Evolutionary conservation across 805 yeast species (phyloP).

Genomic region (Yarrowia phangngaensis): DNA sequence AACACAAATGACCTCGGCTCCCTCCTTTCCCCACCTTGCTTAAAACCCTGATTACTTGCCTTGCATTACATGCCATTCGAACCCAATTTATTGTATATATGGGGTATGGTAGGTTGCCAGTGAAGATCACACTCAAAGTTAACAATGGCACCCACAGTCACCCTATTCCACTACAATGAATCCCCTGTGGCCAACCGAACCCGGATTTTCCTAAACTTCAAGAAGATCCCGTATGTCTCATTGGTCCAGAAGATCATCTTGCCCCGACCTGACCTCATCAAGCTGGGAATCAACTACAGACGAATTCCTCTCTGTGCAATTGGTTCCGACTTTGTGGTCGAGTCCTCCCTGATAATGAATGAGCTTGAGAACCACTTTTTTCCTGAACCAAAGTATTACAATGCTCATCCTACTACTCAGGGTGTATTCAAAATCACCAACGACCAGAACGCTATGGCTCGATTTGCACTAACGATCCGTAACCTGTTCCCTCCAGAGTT

Average conservation of each 20-base stretch:
- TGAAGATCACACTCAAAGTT: too few species aligned
- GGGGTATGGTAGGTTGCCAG: too few species aligned
- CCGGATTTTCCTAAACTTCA: slow-evolving; percentile 19
- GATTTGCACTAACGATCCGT: slow-evolving; percentile 1
- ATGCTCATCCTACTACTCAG: slow-evolving; percentile 1
- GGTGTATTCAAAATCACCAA: slow-evolving; percentile 23
- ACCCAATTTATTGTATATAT: slow-evolving; percentile 7
- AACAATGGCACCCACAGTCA: slow-evolving; percentile 20
- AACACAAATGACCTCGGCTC: too few species aligned
- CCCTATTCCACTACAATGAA: slow-evolving; percentile 22
- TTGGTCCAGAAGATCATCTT: not conserved
- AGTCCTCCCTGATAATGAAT: slow-evolving; percentile 19
- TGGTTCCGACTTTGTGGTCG: slow-evolving; percentile 17
- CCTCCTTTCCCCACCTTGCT: too few species aligned
- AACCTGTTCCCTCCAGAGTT: slow-evolving; percentile 23
- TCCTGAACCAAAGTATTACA: slow-evolving; percentile 23
- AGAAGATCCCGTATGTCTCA: slow-evolving; percentile 17
- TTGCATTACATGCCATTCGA: too few species aligned
- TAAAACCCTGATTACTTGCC: too few species aligned
- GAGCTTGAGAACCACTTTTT: slow-evolving; percentile 23
- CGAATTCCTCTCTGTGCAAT: slow-evolving; percentile 26
- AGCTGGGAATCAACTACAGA: slow-evolving; percentile 22
- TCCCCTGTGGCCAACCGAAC: slow-evolving; percentile 25
- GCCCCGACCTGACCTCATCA: slow-evolving; percentile 22
- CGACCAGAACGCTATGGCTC: slow-evolving; percentile 12